These are phyloP conservation scores for Oidiodendron maius DNA, from an alignment of 495 filamentous ascomycete genomes.

Conservation along the genomic window DNA sequence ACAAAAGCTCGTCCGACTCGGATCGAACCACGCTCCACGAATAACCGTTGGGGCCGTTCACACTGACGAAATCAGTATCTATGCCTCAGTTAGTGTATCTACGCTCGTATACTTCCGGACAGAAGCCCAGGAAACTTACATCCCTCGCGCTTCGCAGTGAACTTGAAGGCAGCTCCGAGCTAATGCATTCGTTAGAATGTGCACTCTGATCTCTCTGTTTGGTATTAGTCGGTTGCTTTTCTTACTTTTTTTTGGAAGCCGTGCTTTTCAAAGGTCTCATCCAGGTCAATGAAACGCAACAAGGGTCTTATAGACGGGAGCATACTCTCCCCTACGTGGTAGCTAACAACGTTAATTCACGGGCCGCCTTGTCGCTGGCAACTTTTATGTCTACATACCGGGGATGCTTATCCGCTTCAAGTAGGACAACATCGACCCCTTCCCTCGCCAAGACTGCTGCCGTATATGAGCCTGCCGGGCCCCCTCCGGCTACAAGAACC, in stretches of 20 bases:
- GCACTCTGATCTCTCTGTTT: neutral
- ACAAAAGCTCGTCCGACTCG: constrained; percentile 45
- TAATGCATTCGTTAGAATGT: constrained; percentile 5
- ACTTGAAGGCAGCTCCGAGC: constrained; percentile 39
- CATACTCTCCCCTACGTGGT: constrained; percentile 45
- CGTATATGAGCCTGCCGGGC: constrained; percentile 40
- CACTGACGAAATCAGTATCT: constrained; percentile 44
- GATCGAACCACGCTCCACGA: constrained; percentile 50
- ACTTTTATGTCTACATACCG: constrained; percentile 22
- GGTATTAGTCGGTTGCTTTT: neutral
- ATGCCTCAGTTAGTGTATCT: neutral
- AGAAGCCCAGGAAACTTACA: constrained; percentile 17
- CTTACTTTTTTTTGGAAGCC: constrained; percentile 42
- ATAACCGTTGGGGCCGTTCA: constrained; percentile 33
- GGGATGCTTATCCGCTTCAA: constrained; percentile 42
- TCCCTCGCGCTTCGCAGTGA: constrained; percentile 32
- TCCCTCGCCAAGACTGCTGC: constrained; percentile 38
- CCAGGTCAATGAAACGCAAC: constrained; percentile 41
- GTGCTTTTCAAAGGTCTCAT: constrained; percentile 35
- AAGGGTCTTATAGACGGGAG: constrained; percentile 42
- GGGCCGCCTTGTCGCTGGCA: neutral
- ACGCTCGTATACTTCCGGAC: neutral
- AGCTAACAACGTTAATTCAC: constrained; percentile 21
- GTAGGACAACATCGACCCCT: constrained; percentile 32
- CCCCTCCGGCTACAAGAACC: constrained; percentile 41